phyloP scores from a whole-genome alignment of 208 protist genomes.

The Wallacemonas collosoma region DNA sequence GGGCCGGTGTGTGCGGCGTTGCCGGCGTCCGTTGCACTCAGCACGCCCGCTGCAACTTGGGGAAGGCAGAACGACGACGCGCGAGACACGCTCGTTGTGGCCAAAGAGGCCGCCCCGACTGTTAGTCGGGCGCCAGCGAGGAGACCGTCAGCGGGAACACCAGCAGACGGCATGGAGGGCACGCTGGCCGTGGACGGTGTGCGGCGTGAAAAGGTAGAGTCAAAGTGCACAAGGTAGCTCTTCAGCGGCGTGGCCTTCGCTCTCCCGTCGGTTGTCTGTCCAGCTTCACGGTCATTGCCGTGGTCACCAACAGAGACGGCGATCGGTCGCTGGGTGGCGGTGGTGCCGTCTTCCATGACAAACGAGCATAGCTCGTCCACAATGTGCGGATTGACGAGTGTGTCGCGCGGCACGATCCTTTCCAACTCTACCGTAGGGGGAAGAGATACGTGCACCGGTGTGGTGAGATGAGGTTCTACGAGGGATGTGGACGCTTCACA shows the following conservation, averaged over 20 bases:
- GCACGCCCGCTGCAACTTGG: too few species aligned
- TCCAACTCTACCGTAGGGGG: conserved; percentile 1
- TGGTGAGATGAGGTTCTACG: background rate
- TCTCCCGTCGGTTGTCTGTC: background rate
- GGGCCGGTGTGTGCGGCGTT: too few species aligned
- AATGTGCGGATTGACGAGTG: background rate
- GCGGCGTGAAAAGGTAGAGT: too few species aligned
- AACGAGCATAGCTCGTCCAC: conserved; percentile 12
- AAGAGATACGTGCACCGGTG: background rate
- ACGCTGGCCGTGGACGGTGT: too few species aligned
- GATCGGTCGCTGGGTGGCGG: background rate
- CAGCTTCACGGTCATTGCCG: background rate
- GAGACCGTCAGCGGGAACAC: too few species aligned
- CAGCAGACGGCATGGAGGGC: too few species aligned
- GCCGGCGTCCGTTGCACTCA: too few species aligned
- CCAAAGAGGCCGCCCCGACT: background rate
- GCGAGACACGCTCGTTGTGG: background rate
- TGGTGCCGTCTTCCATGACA: conserved; percentile 5
- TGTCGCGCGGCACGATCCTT: background rate
- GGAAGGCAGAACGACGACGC: background rate
- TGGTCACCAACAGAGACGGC: background rate
- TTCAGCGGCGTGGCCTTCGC: too few species aligned
- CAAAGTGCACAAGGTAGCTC: too few species aligned
- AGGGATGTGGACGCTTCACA: too few species aligned
- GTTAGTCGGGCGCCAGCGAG: background rate